Evolutionary conservation across 2,329 filamentous ascomycete species (phyloP), one percentile per base, ranked within the genome.

Genomic region (Botrytis cinerea): DNA sequence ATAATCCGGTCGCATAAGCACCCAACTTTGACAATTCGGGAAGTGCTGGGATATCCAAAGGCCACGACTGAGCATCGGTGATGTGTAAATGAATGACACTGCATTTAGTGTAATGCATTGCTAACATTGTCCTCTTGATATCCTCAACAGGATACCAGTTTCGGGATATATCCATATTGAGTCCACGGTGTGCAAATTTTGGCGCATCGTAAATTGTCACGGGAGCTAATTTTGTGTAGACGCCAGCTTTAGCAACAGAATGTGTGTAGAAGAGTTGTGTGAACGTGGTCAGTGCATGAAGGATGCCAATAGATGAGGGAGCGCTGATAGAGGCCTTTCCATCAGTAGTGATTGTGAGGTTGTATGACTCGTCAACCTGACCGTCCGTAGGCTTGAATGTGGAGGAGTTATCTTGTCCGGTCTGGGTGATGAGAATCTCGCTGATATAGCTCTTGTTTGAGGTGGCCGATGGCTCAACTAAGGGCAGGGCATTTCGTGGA

Each of bases 51-150:
- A 97, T 91, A 77, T 94, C 93, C 38, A 97, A 85, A 0, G 94
- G 94, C 92, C 93, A 97, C 6, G 93, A 93, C 82, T 97, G 93
- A 25, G 91, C 90, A 82, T 97, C 93, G 7, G 93, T 96, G 73
- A 91, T 86, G 84, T 97, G 93, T 71, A 95, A 84, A 82, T 96
- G 93, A 73, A 97, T 86, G 9, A 90, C 87, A 83, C 96, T 96
- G 85, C 96, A 87, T 84, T 97, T 96, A 84, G 91, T 93, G 87
- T 90, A 94, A 1, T 92, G 85, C 76, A 92, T 83, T 59, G 90
- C 92, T 79, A 97, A 92, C 76, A 97, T 92, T 71, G 90, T 93
- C 69, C 90, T 89, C 79, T 90, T 86, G 77, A 97, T 90, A 78
- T 92, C 88, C 7, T 77, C 57, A 6, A 79, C 75, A 4, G 78